Evolutionary conservation across 441 rosid species (phyloP).

Genomic region (Codiaeum variegatum): DNA sequence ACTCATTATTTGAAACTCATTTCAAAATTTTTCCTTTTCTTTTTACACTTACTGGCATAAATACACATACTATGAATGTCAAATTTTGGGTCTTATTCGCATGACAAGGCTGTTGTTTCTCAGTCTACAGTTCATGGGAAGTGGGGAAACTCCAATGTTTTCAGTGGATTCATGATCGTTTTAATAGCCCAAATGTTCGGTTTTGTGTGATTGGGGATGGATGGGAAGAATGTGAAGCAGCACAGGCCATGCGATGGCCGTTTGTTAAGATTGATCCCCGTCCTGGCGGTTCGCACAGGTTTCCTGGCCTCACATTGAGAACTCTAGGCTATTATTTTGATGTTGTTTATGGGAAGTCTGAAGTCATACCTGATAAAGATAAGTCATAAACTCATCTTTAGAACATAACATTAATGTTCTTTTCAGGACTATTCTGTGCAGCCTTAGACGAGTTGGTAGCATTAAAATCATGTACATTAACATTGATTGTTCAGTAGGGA

Average conservation of each 20-base stretch:
- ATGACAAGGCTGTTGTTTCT: conserved; percentile 11
- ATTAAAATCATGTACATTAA: neutral
- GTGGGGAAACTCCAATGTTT: conserved; percentile 77
- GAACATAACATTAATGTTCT: neutral
- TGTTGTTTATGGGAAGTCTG: conserved; percentile 48
- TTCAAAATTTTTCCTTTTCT: neutral
- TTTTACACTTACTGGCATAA: neutral
- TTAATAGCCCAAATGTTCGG: conserved; percentile 34
- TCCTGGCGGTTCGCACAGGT: conserved; percentile 57
- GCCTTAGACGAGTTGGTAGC: neutral
- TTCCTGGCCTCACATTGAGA: conserved; percentile 71
- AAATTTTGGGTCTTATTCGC: neutral
- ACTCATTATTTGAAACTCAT: neutral
- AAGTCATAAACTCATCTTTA: neutral
- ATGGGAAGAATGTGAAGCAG: conserved; percentile 89
- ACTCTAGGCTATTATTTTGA: conserved; percentile 64
- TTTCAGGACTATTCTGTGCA: neutral
- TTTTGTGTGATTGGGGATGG: conserved; percentile 89
- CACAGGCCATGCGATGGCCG: conserved; percentile 84
- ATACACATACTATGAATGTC: neutral
- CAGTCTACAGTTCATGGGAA: conserved; percentile 78
- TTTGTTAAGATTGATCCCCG: conserved; percentile 67
- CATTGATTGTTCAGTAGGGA: neutral
- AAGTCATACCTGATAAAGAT: conserved; percentile 32
- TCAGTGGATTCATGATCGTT: conserved; percentile 67